Evolutionary conservation across 176 grass and related monocot genomes (phyloP), one percentile per base, ranked within the genome.

Genomic region (Lolium perenne): DNA sequence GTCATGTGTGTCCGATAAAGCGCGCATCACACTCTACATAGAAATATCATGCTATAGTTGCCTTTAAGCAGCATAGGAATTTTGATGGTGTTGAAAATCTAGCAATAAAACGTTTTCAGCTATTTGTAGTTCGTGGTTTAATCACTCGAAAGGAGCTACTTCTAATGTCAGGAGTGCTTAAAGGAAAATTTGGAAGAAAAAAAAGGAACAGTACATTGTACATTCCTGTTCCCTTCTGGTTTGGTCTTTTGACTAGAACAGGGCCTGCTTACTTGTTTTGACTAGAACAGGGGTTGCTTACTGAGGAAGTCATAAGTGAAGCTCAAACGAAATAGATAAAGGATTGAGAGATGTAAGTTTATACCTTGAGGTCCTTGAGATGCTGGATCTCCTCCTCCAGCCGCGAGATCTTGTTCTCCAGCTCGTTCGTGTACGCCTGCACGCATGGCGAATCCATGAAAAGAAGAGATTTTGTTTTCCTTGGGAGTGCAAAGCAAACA

Each of bases 381-480:
- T 78, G 81, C 32, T 88, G 17, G 91, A 92, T 92, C 84, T 97
- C 90, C 90, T 92, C 92, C 79, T 97, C 88, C 74, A 97, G 83
- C 60, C 11, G 50, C 55, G 88, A 56, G 81, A 97, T 73, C 86
- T 97, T 97, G 90, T 92, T 94, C 86, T 97, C 94, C 20, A 97
- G 86, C 80, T 97, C 94, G 84, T 97, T 92, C 7, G 94, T 97
- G 86, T 97, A 97, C 17, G 94, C 94, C 94, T 96, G 66, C 84
- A 50, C 38, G 57, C 46, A 49, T 11, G 49, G 9, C 13, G 23
- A 7, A 64, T 62, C 41, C 0, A 11, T 76, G 25, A 63, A n/a
- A 80, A 84, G 29, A 58, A 49, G 43, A 25, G 17, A 16, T 62
- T 22, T 71, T 71, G 3, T 14, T n/a, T 66, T 38, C 35, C 11